phyloP scores from a whole-genome alignment of 176 grass and related monocot genomes.

The Oropetium thomaeum region DNA sequence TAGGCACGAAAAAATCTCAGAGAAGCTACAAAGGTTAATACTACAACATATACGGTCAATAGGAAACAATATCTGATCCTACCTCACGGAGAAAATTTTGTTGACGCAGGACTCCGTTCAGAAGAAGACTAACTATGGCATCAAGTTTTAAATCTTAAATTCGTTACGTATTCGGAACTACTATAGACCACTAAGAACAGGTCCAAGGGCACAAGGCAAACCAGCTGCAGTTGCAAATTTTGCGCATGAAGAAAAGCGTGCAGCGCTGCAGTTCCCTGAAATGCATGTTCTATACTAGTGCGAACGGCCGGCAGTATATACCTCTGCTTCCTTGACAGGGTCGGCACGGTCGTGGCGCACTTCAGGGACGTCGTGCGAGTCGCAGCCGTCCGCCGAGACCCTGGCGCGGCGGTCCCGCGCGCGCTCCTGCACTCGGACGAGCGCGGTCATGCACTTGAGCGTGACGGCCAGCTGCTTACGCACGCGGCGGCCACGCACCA shows the following conservation, averaged over 20 bases:
- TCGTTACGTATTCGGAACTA: too few species aligned
- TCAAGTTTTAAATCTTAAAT: not conserved
- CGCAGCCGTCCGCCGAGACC: constrained; percentile 35
- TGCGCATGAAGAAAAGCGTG: not conserved
- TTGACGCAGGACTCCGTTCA: not conserved
- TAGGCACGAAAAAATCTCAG: not conserved
- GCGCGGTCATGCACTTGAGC: constrained; percentile 79
- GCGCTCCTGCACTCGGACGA: constrained; percentile 67
- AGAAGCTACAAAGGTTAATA: not conserved
- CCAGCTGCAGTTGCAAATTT: not conserved
- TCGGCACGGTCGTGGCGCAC: constrained; percentile 28
- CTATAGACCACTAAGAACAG: too few species aligned
- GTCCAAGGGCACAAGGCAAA: not conserved
- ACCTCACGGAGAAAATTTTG: constrained; percentile 1
- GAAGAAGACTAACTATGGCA: not conserved
- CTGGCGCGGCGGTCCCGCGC: constrained; percentile 48
- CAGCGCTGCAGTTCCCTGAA: not conserved
- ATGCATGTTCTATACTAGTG: not conserved
- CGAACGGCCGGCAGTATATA: not conserved
- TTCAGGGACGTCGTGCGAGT: constrained; percentile 29
- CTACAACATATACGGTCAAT: not conserved
- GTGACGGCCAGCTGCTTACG: constrained; percentile 77
- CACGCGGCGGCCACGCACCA: constrained; percentile 76
- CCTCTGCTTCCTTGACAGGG: constrained; percentile 70
- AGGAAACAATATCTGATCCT: not conserved